Evolutionary conservation across 345 rosid species (phyloP), one percentile per base, ranked within the genome.

Genomic region (Arabidopsis suecica): DNA sequence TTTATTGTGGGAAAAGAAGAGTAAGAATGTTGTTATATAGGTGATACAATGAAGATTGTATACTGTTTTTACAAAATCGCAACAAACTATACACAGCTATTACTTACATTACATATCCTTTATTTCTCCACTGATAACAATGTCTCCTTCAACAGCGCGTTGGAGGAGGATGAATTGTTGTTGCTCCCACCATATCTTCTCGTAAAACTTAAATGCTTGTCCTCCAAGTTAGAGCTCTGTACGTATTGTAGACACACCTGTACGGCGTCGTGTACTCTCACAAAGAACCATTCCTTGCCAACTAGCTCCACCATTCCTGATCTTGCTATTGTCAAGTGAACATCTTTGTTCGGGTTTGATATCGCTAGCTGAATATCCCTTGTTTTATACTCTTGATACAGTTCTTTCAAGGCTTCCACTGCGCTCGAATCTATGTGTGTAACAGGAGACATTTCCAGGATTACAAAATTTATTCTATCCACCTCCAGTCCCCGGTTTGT

Each of bases 221-320:
- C 49, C 53, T 67, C 68, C 76, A n/a, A 42, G 75, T 83, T 50
- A 69, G 38, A 9, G 69, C 84, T 80, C 79, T 90, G 91, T 60
- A 92, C 93, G 48, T 80, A 89, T 42, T 81, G 93, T 41, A 95
- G 98, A 84, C 99, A 92, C 42, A 95, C 91, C 80, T 92, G 99
- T 32, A 95, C 99, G 0, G 97, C 97, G 65, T 95, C 99, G 9
- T 95, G 98, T 12, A 90, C 93, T 68, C 99, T 83, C 49, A 95
- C 99, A 51, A 89, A 95, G 88, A 74, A 87, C 97, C 99, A 90
- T 56, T 95, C 97, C 72, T 95, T 92, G 4, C 99, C 98, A 30
- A 95, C 85, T 38, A 87, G 84, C 33, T 90, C 94, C 10, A 92
- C 88, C 23, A 87, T 68, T 47, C 91, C 97, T 44, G 99, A 79